Evolutionary conservation across 106 monocot species (phyloP).

Genomic region (Triglochin maritima): DNA sequence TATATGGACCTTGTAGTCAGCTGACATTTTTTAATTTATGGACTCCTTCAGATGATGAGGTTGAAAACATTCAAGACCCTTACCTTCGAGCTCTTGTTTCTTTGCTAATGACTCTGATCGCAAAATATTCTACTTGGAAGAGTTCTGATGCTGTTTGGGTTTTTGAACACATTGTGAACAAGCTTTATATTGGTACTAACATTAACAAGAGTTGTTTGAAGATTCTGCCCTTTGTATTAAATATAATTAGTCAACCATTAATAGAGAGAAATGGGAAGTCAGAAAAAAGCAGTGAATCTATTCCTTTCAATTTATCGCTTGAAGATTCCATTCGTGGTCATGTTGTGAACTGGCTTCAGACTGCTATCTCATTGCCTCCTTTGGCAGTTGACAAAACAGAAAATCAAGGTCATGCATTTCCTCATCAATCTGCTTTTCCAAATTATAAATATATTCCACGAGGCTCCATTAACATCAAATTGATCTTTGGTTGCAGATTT

Average conservation of each 20-base stretch:
- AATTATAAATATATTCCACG: not conserved
- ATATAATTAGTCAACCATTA: constrained; percentile 38
- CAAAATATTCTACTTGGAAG: constrained; percentile 39
- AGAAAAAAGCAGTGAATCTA: constrained; percentile 20
- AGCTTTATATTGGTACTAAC: constrained; percentile 25
- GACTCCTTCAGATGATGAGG: constrained; percentile 47
- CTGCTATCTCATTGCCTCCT: constrained; percentile 41
- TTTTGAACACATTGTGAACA: constrained; percentile 42
- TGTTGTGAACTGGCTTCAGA: constrained; percentile 58
- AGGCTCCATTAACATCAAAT: not conserved
- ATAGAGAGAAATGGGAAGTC: constrained; percentile 14
- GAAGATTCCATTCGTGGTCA: constrained; percentile 26
- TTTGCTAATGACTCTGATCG: constrained; percentile 35
- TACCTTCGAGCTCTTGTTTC: constrained; percentile 65
- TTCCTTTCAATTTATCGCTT: constrained; percentile 8
- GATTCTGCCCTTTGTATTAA: constrained; percentile 66
- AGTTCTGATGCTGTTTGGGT: constrained; percentile 41
- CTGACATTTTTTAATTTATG: constrained; percentile 58
- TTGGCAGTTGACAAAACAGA: constrained; percentile 12
- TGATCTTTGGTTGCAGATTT: constrained; percentile 54
- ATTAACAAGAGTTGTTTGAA: constrained; percentile 51
- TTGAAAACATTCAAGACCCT: constrained; percentile 58
- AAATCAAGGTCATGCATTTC: constrained; percentile 35
- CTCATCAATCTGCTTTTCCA: not conserved
- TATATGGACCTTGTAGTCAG: constrained; percentile 17